Conservation (phyloP, 495 filamentous ascomycete genomes). For the Penicillium egyptiacum region DNA sequence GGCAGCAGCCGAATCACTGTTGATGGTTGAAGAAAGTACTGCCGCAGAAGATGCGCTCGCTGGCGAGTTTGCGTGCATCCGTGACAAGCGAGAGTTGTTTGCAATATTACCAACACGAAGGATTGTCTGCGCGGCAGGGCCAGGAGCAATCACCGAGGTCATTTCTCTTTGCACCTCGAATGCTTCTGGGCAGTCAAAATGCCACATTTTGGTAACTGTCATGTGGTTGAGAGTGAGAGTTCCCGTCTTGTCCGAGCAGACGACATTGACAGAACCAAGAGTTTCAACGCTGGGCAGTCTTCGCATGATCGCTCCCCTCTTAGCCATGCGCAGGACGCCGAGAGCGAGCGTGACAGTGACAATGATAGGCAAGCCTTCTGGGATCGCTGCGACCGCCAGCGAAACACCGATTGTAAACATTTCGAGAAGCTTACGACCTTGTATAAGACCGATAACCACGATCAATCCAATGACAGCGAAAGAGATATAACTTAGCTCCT, state of each 20-base stretch:
- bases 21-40: slow-evolving; percentile 74
- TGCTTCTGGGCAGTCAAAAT: slow-evolving; percentile 69
- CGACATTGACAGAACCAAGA: slow-evolving; percentile 95
- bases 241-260: slow-evolving; percentile 98
- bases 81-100: slow-evolving; percentile 84
- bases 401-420: slow-evolving; percentile 99
- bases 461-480: slow-evolving; percentile 94
- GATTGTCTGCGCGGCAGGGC: slow-evolving; percentile 72
- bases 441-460: slow-evolving; percentile 80
- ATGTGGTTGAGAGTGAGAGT: slow-evolving; percentile 97
- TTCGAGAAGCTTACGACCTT: slow-evolving; percentile 85
- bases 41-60: slow-evolving; percentile 70
- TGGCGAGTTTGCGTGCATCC: slow-evolving; percentile 56
- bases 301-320: slow-evolving; percentile 88
- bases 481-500: slow-evolving; percentile 92
- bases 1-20: slow-evolving; percentile 55
- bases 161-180: slow-evolving; percentile 74
- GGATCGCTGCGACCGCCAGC: slow-evolving; percentile 93
- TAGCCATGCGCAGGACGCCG: slow-evolving; percentile 93
- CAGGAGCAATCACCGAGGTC: slow-evolving; percentile 57
- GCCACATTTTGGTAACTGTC: slow-evolving; percentile 97
- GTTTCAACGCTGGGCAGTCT: slow-evolving; percentile 96
- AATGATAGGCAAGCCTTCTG: slow-evolving; percentile 95
- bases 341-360: slow-evolving; percentile 95
- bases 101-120: slow-evolving; percentile 91